phyloP scores from a whole-genome alignment of 2,329 filamentous ascomycete genomes.

The Diaporthe capsici region DNA sequence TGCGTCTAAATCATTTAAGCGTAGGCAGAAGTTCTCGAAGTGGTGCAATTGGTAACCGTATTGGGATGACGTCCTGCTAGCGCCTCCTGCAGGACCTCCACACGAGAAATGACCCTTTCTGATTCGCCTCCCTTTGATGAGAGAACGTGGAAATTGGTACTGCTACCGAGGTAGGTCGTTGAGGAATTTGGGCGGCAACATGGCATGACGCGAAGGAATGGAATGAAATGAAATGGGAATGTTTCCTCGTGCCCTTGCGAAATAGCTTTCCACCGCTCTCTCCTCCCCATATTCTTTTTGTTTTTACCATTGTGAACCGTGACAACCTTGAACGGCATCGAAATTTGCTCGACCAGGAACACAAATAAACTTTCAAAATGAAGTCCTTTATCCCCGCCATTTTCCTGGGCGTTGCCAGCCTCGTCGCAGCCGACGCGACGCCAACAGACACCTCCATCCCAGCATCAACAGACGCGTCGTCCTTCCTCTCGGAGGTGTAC shows the following conservation, averaged over 20 bases:
- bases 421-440: conserved; percentile 22
- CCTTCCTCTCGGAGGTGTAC: conserved; percentile 10
- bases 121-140: conserved; percentile 27
- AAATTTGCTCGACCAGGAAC: background rate
- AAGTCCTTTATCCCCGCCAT: conserved; percentile 7
- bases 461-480: conserved; percentile 33
- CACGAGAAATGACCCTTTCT: background rate
- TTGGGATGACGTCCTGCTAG: conserved; percentile 14
- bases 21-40: conserved; percentile 23
- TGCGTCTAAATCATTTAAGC: conserved; percentile 20
- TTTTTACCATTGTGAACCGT: background rate
- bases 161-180: background rate
- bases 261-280: background rate
- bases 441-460: conserved; percentile 32
- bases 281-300: background rate
- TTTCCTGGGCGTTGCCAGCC: conserved; percentile 31
- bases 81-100: conserved; percentile 8
- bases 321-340: background rate
- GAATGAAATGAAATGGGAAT: conserved; percentile 20
- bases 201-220: conserved; percentile 24
- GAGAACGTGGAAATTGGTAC: conserved; percentile 15
- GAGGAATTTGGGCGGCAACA: conserved; percentile 20
- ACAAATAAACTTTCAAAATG: background rate
- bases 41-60: background rate
- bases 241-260: background rate